These are phyloP conservation scores for Fusarium praegraminearum DNA, from an alignment of 2,329 filamentous ascomycete species.

Conservation along the genomic window DNA sequence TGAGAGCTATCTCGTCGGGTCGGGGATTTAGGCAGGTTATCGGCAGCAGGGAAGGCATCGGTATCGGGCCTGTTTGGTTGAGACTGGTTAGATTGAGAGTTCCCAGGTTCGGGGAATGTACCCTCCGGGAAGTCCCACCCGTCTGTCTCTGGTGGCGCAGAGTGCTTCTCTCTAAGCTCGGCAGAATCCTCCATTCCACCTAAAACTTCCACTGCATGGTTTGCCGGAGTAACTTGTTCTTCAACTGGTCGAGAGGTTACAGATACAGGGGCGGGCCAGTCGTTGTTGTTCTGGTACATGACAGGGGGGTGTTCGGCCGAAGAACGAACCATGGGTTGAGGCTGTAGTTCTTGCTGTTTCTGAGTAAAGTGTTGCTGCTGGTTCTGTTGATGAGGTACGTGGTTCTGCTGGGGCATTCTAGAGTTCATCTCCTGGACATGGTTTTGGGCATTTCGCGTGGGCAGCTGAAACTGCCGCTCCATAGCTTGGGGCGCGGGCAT, in stretches of 20 bases:
- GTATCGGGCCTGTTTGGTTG: conserved; percentile 79
- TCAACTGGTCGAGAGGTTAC: conserved; percentile 53
- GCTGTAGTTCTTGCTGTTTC: conserved; percentile 56
- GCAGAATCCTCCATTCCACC: conserved; percentile 56
- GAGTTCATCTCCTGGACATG: conserved; percentile 66
- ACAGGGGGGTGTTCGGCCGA: conserved; percentile 62
- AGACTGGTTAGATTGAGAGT: conserved; percentile 60
- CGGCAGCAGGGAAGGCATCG: conserved; percentile 86
- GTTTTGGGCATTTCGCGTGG: conserved; percentile 64
- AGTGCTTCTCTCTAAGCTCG: conserved; percentile 61
- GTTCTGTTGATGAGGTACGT: conserved; percentile 67
- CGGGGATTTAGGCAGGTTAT: conserved; percentile 84
- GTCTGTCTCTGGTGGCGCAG: conserved; percentile 68
- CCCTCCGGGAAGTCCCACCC: conserved; percentile 95
- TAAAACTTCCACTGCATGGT: conserved; percentile 56
- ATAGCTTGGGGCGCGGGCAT: conserved; percentile 59
- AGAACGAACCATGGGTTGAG: conserved; percentile 65
- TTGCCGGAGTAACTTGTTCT: conserved; percentile 50
- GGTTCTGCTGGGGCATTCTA: conserved; percentile 67
- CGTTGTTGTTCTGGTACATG: conserved; percentile 54
- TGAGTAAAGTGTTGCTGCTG: conserved; percentile 50
- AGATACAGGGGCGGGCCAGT: conserved; percentile 52
- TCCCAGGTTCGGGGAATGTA: conserved; percentile 68
- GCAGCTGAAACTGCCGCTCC: conserved; percentile 56
- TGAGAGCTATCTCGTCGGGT: conserved; percentile 76